Base-by-base conservation (phyloP, 352 stramenopile species). In the Globisporangium irregulare region DNA sequence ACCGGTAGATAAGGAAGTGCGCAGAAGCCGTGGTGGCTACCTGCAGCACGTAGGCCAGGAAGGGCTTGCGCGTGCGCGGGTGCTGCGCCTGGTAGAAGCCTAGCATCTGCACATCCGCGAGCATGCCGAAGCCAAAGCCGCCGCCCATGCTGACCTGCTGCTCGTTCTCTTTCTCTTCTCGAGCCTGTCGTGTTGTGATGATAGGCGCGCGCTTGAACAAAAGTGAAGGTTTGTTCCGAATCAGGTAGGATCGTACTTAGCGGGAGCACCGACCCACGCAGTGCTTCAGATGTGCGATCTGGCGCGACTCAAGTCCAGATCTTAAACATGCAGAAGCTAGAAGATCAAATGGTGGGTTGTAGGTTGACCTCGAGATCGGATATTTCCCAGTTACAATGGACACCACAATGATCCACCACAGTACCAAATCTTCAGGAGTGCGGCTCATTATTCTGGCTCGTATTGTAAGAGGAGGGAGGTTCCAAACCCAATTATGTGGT, bases 41-140 rank as follows among this genome's bases (percentile, higher is more conserved):
- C 66, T 92, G 84, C 46, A 94, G 73, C 43, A 94, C 86, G 69
- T 94, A 94, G 18, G 84, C 79, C 29, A 94, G 65, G 70, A 90
- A 94, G 24, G 73, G 71, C 69, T 80, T 80, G 50, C 75, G 72
- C 36, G 75, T 76, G 48, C 73, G 69, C 18, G 57, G 25, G 66
- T 90, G 76, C 75, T 85, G 79, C 50, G 84, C 86, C 68, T 89
- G 79, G 78, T 92, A 94, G 74, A 88, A 94, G 53, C 86, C 86
- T 68, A 92, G 73, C 75, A 94, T 83, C 74, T 92, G 79, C 70
- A 94, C 82, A 67, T 90, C 78, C 38, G 72, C 66, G 54, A 92
- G 76, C 73, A 84, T 74, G 48, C 76, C 79, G 68, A 92, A 92
- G 75, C 75, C 75, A 36, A 89, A 80, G 73, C 80, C 82, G 67